These are phyloP conservation scores for Malus sieversii DNA, from an alignment of 306 rosid species.

Conservation along the genomic window DNA sequence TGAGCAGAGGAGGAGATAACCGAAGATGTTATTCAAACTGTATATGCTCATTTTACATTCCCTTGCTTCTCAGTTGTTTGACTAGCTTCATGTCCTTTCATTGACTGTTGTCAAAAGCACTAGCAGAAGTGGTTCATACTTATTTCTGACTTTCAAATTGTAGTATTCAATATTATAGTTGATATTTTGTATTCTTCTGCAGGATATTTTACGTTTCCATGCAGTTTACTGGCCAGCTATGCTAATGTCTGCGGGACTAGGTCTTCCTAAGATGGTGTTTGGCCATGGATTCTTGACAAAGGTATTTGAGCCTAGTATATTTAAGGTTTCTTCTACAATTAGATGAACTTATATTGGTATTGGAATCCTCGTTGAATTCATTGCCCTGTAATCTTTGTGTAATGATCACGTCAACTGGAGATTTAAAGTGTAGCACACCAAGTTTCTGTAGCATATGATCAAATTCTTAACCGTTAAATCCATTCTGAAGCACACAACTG, in stretches of 20 bases:
- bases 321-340: constrained; percentile 13
- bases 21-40: background rate
- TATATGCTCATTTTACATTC: background rate
- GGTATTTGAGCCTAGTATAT: constrained; percentile 38
- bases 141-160: background rate
- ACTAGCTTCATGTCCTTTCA: background rate
- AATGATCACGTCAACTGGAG: background rate
- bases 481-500: background rate
- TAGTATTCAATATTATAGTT: background rate
- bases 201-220: constrained; percentile 97
- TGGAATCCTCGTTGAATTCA: background rate
- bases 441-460: background rate
- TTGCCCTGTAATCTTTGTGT: background rate
- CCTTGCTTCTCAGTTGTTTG: background rate
- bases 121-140: background rate
- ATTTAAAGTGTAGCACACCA: background rate
- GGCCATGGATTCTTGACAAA: constrained; percentile 98
- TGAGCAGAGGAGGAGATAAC: background rate
- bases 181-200: constrained; percentile 12
- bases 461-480: too few species aligned
- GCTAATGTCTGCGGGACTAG: constrained; percentile 91
- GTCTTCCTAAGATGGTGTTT: constrained; percentile 86
- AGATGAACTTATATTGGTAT: constrained; percentile 1
- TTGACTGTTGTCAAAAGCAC: background rate
- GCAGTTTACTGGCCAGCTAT: constrained; percentile 99